phyloP scores from a whole-genome alignment of 1,284 basidiomycete genomes.

The Mycosarcoma maydis region DNA sequence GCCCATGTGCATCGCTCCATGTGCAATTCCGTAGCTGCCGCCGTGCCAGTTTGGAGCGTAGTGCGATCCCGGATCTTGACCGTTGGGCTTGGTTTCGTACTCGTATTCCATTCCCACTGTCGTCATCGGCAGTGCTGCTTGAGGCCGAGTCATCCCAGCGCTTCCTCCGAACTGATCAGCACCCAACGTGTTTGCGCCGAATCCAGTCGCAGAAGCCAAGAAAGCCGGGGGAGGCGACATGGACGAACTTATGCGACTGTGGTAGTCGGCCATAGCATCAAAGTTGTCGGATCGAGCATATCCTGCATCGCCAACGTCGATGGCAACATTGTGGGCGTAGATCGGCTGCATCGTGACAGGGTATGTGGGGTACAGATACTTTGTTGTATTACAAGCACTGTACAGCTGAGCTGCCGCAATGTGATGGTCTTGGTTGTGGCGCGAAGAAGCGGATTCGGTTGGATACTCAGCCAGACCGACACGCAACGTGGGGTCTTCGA shows the following conservation, averaged over 20 bases:
- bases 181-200: constrained; percentile 5
- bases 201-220: constrained; percentile 3
- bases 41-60: constrained; percentile 26
- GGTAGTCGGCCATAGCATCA: constrained; percentile 7
- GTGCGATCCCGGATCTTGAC: constrained; percentile 8
- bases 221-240: constrained; percentile 27
- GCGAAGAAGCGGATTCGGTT: constrained; percentile 2
- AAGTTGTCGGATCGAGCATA: constrained; percentile 9
- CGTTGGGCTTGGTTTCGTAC: constrained; percentile 13
- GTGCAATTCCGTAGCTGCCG: constrained; percentile 8
- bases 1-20: constrained; percentile 6
- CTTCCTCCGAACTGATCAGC: constrained; percentile 4
- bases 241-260: constrained; percentile 11
- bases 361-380: constrained; percentile 13
- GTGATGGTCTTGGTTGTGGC: constrained; percentile 34
- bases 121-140: constrained; percentile 2
- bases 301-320: neutral
- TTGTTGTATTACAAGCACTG: constrained; percentile 18
- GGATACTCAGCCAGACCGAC: constrained; percentile 33
- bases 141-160: constrained; percentile 2
- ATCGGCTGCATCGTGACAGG: constrained; percentile 5
- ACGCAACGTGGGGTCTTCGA: constrained; percentile 31
- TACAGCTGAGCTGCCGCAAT: constrained; percentile 39
- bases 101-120: constrained; percentile 2
- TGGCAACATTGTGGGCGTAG: neutral